Conservation (phyloP, 331 rosid species). For the Dryas integrifolia region DNA sequence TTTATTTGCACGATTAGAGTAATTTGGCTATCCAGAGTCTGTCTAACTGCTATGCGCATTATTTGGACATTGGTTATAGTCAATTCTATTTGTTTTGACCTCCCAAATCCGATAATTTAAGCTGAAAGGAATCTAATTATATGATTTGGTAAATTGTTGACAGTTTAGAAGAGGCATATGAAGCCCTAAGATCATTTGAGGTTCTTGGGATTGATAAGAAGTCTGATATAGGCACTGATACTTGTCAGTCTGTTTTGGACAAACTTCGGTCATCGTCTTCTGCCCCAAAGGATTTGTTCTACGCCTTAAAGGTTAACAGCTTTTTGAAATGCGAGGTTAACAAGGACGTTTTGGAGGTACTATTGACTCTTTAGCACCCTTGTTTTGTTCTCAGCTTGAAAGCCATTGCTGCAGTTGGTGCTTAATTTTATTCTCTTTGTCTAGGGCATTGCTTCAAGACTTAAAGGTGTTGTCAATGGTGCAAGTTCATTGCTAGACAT, state of each 20-base stretch:
- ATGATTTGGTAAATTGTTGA: constrained; percentile 14
- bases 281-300: constrained; percentile 57
- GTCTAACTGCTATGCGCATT: neutral
- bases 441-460: constrained; percentile 57
- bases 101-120: neutral
- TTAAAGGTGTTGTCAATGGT: constrained; percentile 54
- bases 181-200: constrained; percentile 67
- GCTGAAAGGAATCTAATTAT: constrained; percentile 17
- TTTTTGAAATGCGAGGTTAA: constrained; percentile 60
- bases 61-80: neutral
- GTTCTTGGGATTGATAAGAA: constrained; percentile 62
- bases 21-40: neutral
- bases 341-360: constrained; percentile 59
- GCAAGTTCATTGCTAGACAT: constrained; percentile 69
- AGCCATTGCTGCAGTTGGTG: constrained; percentile 24
- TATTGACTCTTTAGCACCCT: constrained; percentile 6
- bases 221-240: constrained; percentile 37
- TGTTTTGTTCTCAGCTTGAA: constrained; percentile 24
- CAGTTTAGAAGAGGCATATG: constrained; percentile 83
- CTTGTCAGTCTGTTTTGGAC: constrained; percentile 63
- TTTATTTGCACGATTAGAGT: neutral
- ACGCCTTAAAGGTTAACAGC: constrained; percentile 65
- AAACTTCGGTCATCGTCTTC: constrained; percentile 55
- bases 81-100: neutral
- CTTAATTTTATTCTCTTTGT: constrained; percentile 26